A percentile compares a stretch with the other conserved stretches of the same genome.
phyloP scores from a whole-genome alignment of 768 basidiomycete species.

The Tulasnella sp. region DNA sequence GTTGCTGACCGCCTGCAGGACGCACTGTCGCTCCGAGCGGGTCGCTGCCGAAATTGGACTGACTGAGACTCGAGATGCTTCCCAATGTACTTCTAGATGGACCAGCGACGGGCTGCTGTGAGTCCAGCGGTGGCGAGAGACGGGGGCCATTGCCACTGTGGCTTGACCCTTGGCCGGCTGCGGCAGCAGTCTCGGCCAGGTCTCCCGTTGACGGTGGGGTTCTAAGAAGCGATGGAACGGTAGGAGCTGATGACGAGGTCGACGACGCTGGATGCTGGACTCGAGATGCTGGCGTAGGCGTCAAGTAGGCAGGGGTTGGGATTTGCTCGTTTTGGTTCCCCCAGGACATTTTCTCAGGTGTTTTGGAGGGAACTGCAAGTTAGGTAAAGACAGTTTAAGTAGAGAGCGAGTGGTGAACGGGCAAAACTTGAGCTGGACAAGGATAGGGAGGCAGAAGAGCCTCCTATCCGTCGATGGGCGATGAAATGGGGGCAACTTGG shows the following conservation, averaged over 20 bases:
- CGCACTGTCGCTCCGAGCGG: not conserved
- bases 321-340: not conserved
- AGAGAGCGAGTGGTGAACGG: not conserved
- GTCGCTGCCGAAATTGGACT: not conserved
- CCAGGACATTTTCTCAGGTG: not conserved
- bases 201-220: not conserved
- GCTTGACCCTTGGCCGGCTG: not conserved
- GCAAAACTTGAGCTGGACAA: not conserved
- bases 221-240: not conserved
- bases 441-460: not conserved
- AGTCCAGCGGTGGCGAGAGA: not conserved
- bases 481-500: not conserved
- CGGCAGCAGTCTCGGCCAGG: not conserved
- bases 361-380: not conserved
- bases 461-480: not conserved
- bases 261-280: not conserved
- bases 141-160: not conserved
- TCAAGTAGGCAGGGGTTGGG: not conserved
- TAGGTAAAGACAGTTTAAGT: not conserved
- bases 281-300: not conserved
- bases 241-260: not conserved
- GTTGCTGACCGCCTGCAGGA: not conserved
- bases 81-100: not conserved
- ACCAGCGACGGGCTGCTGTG: not conserved
- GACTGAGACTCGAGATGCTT: not conserved